Evolutionary conservation across 805 yeast genomes (phyloP).

Genomic region (Metschnikowia aberdeeniae): DNA sequence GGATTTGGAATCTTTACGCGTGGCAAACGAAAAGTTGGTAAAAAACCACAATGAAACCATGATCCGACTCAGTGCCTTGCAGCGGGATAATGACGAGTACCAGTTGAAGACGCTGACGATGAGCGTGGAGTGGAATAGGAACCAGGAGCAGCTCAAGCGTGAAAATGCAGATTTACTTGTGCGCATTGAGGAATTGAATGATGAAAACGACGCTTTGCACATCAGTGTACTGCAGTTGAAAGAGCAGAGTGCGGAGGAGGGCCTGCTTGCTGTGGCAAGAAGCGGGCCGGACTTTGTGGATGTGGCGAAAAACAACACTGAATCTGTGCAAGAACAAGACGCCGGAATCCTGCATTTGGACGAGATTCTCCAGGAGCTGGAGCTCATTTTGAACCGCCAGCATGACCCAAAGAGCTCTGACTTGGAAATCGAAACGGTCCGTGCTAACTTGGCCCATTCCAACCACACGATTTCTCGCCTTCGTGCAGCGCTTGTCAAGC

Average conservation of each 20-base stretch:
- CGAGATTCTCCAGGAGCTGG: constrained; percentile 27
- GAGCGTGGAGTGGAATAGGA: constrained; percentile 33
- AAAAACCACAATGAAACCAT: constrained; percentile 31
- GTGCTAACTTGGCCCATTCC: constrained; percentile 61
- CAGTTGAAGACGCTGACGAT: constrained; percentile 38
- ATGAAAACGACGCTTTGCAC: constrained; percentile 61
- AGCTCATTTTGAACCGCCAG: constrained; percentile 15
- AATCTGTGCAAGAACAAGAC: constrained; percentile 26
- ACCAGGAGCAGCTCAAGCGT: constrained; percentile 31
- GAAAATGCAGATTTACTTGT: constrained; percentile 48
- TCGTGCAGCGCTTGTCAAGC: constrained; percentile 46
- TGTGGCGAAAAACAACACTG: neutral
- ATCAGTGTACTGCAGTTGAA: constrained; percentile 25
- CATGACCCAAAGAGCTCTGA: constrained; percentile 39
- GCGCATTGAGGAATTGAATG: constrained; percentile 58
- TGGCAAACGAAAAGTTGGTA: constrained; percentile 38
- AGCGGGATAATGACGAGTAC: constrained; percentile 49
- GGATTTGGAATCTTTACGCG: constrained; percentile 35
- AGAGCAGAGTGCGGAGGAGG: constrained; percentile 3
- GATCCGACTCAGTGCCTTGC: constrained; percentile 24
- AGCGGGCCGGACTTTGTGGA: constrained; percentile 2
- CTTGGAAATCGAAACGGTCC: constrained; percentile 63
- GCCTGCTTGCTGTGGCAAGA: neutral
- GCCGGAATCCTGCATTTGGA: constrained; percentile 31
- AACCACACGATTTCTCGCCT: constrained; percentile 59